These are phyloP conservation scores for Lipomyces sp. DNA, from an alignment of 805 yeast species.

Conservation along the genomic window DNA sequence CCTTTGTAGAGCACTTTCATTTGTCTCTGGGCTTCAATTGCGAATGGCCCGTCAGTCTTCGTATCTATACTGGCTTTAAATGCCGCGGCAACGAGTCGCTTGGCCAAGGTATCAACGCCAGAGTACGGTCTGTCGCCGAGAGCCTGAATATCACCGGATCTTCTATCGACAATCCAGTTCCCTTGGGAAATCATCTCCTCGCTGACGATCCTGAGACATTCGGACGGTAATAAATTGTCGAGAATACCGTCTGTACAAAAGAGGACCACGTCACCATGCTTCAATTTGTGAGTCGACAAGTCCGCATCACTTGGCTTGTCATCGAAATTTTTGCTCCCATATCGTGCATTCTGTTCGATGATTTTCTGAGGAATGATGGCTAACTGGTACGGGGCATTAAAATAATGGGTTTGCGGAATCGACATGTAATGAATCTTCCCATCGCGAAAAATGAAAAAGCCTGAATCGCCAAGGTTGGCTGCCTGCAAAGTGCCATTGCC, in stretches of 20 bases:
- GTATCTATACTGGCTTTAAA: conserved; percentile 72
- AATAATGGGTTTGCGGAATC: conserved; percentile 78
- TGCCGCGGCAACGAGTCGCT: conserved; percentile 66
- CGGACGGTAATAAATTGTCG: conserved; percentile 78
- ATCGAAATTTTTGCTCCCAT: conserved; percentile 60
- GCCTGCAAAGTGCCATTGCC: conserved; percentile 59
- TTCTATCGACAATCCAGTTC: conserved; percentile 41
- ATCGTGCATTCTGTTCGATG: conserved; percentile 24
- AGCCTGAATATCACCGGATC: conserved; percentile 27
- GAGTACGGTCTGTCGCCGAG: conserved; percentile 21
- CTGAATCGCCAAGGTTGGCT: conserved; percentile 91
- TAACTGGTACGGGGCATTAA: conserved; percentile 90
- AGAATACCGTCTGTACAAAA: conserved; percentile 94
- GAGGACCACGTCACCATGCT: conserved; percentile 74
- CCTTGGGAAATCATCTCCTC: conserved; percentile 53
- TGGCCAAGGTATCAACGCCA: conserved; percentile 56
- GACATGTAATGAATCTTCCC: conserved; percentile 67
- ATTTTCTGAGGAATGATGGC: conserved; percentile 75
- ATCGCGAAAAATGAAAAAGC: conserved; percentile 84
- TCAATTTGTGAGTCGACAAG: conserved; percentile 64
- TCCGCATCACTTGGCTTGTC: conserved; percentile 75
- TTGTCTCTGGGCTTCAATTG: conserved; percentile 70
- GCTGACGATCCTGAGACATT: conserved; percentile 68
- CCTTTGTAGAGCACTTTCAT: conserved; percentile 77
- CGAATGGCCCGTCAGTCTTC: conserved; percentile 79